phyloP scores from a whole-genome alignment of 306 rosid species.

The Delonix regia region DNA sequence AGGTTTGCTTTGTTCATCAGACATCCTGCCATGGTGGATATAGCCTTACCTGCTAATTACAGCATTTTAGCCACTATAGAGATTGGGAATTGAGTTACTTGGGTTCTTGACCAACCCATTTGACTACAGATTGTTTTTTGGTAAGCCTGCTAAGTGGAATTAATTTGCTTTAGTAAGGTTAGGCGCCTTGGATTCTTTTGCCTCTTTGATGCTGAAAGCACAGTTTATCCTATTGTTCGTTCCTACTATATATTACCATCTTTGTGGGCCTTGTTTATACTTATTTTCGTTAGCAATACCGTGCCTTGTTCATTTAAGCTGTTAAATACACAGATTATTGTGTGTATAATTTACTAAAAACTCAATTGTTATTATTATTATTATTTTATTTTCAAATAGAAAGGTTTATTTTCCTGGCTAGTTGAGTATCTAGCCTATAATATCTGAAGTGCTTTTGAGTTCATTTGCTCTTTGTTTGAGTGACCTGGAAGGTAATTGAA shows the following conservation, averaged over 20 bases:
- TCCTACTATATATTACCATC: constrained; percentile 31
- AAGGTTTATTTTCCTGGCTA: constrained; percentile 20
- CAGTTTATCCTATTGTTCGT: constrained; percentile 15
- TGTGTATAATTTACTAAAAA: constrained; percentile 13
- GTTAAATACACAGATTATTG: constrained; percentile 32
- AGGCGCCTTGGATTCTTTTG: constrained; percentile 42
- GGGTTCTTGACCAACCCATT: constrained; percentile 40
- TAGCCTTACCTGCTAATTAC: constrained; percentile 28
- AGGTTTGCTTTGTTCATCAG: constrained; percentile 41
- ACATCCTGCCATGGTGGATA: constrained; percentile 39
- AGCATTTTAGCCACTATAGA: constrained; percentile 30
- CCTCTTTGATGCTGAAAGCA: constrained; percentile 43
- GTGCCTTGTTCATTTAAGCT: constrained; percentile 29
- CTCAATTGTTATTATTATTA: not conserved
- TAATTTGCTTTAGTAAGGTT: constrained; percentile 36
- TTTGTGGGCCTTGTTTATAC: constrained; percentile 31
- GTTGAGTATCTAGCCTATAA: constrained; percentile 31
- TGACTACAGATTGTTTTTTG: constrained; percentile 38
- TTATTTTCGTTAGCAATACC: constrained; percentile 21
- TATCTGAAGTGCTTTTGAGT: constrained; percentile 25
- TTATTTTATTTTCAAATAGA: not conserved
- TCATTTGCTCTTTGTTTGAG: constrained; percentile 4
- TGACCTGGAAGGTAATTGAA: constrained; percentile 14
- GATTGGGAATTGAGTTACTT: constrained; percentile 42
- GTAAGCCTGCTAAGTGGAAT: constrained; percentile 42